Percentiles rank a stretch among this genome's conserved stretches.
These are phyloP conservation scores for Hevea brasiliensis DNA, from an alignment of 345 rosid species.

Conservation along the genomic window DNA sequence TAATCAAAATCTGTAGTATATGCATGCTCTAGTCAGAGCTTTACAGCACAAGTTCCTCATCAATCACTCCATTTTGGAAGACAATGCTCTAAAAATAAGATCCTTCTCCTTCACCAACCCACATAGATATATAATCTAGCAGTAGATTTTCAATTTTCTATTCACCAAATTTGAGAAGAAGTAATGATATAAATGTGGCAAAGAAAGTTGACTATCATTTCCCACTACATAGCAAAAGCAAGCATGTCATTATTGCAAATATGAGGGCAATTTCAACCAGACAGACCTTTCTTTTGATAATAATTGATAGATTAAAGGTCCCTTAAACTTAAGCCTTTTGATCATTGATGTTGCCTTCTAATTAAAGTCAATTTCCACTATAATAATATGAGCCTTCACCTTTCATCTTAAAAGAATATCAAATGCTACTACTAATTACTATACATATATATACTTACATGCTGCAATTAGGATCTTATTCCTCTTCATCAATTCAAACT, in stretches of 20 bases:
- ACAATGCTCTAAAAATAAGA: too few relatives aligned
- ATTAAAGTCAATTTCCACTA: slow-evolving; percentile 33
- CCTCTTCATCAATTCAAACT: too few relatives aligned
- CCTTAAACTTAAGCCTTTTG: slow-evolving; percentile 7
- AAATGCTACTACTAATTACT: too few relatives aligned
- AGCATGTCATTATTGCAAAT: slow-evolving; percentile 32
- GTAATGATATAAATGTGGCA: slow-evolving; percentile 31
- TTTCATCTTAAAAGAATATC: too few relatives aligned
- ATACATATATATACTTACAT: too few relatives aligned
- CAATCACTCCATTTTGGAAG: too few relatives aligned
- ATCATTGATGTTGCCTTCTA: slow-evolving; percentile 31
- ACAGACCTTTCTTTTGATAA: slow-evolving; percentile 15
- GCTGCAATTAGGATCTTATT: too few relatives aligned
- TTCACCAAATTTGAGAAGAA: not conserved
- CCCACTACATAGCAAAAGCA: slow-evolving; percentile 36
- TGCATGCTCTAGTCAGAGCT: too few relatives aligned
- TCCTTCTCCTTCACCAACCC: too few relatives aligned
- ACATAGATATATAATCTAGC: not conserved
- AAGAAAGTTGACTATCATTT: slow-evolving; percentile 45
- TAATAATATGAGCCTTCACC: not conserved
- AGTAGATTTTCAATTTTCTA: not conserved
- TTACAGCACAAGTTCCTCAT: too few relatives aligned
- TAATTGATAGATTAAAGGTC: slow-evolving; percentile 28
- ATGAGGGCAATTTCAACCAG: slow-evolving; percentile 26
- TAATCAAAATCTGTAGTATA: too few relatives aligned